Base-by-base conservation (phyloP, 1,284 basidiomycete genomes). In the Pseudomicrostroma phylloplanum region DNA sequence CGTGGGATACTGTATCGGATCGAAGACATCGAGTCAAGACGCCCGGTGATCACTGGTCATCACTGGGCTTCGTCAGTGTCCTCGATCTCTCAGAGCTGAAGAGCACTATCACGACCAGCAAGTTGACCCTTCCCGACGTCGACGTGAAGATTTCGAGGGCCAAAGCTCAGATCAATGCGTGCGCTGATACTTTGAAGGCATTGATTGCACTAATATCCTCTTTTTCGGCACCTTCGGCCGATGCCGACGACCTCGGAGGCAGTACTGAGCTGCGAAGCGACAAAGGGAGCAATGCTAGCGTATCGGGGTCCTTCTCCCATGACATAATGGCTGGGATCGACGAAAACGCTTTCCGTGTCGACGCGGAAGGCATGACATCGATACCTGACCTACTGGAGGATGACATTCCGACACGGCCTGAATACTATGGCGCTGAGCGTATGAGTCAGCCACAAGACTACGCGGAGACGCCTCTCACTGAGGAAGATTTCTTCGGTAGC, bases 311-410 rank as follows among this genome's bases (percentile, higher is more conserved):
- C 12, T 30, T 13, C 12, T 25, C 60, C 12, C 19, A 21, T 7
- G 49, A 63, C 46, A 54, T 73, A 12, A 54, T 62, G 46, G 89
- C 85, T 59, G 90, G 89, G 17, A 81, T 96, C 26, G 92, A 96
- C 63, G 88, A 93, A 61, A 79, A 89, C 42, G 90, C 92, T 0
- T 96, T 96, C 80, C 84, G 82, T 56, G 82, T 82, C 23, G 78
- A 87, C 6, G 0, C 87, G 67, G 15, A 46, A 12, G 21, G 17
- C 7, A 15, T 91, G 66, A 73, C 80, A 6, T 85, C 86, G 4
- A 84, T 86, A 3, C 87, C 90, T 2, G 93, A 97, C 79, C 87
- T 96, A 85, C 88, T 97, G 55, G 83, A 84, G 49, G 94, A 97
- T 73, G 92, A 97, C 75, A 82, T 97, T 12, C 93, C 93, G 0